Evolutionary conservation across 208 protist genomes (phyloP).

Genomic region (Trypanosoma brucei): DNA sequence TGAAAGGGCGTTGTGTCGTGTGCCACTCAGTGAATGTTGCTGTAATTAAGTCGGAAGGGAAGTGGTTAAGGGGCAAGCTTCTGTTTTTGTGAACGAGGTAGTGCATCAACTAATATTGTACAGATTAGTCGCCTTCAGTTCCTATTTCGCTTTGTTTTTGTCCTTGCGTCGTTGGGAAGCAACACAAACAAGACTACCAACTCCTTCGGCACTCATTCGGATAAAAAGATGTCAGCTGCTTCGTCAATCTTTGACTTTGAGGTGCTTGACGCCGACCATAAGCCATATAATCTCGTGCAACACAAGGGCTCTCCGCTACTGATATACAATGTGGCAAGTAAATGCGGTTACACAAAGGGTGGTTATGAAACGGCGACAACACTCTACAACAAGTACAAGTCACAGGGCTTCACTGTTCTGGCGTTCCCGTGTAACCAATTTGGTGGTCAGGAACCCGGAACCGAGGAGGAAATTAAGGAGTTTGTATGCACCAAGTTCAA

Average conservation of each 20-base stretch:
- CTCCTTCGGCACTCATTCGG: too few relatives aligned
- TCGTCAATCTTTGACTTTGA: constrained; percentile 27
- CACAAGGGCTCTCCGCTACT: constrained; percentile 30
- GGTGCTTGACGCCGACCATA: constrained; percentile 21
- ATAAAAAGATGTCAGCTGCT: too few relatives aligned
- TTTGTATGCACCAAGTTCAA: constrained; percentile 38
- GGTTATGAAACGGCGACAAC: constrained; percentile 69
- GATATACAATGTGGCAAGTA: constrained; percentile 29
- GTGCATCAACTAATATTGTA: too few relatives aligned
- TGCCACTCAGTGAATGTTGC: too few relatives aligned
- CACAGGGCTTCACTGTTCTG: constrained; percentile 79
- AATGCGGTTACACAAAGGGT: constrained; percentile 86
- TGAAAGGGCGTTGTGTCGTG: too few relatives aligned
- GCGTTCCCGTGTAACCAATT: constrained; percentile 94
- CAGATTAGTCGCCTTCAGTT: too few relatives aligned
- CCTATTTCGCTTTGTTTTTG: too few relatives aligned
- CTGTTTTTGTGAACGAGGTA: too few relatives aligned
- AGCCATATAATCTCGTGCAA: constrained; percentile 29
- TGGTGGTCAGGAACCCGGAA: constrained; percentile 46
- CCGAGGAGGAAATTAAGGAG: constrained; percentile 29
- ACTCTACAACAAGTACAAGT: constrained; percentile 88
- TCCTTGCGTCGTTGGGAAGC: too few relatives aligned
- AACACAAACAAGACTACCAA: too few relatives aligned
- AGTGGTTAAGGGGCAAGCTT: too few relatives aligned
- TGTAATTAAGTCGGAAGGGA: too few relatives aligned